phyloP scores from a whole-genome alignment of 2,329 filamentous ascomycete species.

The Cercospora janseana region DNA sequence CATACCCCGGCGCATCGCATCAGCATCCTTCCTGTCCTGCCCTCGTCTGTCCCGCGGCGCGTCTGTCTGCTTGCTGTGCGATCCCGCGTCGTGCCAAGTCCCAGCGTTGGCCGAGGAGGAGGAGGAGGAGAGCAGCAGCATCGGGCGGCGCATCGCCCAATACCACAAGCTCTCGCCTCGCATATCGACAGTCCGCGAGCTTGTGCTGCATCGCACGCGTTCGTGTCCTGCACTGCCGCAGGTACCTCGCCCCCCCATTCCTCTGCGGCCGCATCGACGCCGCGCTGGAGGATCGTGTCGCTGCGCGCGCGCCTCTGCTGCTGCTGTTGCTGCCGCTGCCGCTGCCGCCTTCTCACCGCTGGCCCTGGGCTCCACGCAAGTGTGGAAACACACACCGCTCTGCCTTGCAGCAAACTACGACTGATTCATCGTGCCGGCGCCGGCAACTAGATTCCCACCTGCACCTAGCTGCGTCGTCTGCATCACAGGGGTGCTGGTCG shows the following conservation, averaged over 20 bases:
- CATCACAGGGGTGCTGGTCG: constrained; percentile 28
- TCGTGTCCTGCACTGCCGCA: too few species aligned
- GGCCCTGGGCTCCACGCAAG: constrained; percentile 19
- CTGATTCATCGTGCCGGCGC: constrained; percentile 24
- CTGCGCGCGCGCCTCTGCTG: too few species aligned
- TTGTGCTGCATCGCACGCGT: too few species aligned
- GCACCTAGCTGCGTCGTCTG: constrained; percentile 24
- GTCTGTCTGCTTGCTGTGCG: neutral
- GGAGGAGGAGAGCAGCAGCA: too few species aligned
- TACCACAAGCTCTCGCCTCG: constrained; percentile 10
- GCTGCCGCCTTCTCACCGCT: constrained; percentile 20
- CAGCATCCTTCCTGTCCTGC: neutral
- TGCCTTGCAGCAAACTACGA: constrained; percentile 25
- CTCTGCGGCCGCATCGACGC: neutral
- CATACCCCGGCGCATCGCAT: constrained; percentile 11
- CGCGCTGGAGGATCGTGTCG: neutral
- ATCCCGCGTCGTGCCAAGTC: constrained; percentile 5
- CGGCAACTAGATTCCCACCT: constrained; percentile 30
- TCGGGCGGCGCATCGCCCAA: constrained; percentile 1
- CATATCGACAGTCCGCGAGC: constrained; percentile 7
- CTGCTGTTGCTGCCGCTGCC: constrained; percentile 9
- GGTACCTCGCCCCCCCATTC: too few species aligned
- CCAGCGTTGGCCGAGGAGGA: too few species aligned
- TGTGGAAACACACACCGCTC: constrained; percentile 26
- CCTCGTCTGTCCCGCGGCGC: neutral